phyloP scores from a whole-genome alignment of 2,329 filamentous ascomycete genomes.

The Alternaria ventricosa region DNA sequence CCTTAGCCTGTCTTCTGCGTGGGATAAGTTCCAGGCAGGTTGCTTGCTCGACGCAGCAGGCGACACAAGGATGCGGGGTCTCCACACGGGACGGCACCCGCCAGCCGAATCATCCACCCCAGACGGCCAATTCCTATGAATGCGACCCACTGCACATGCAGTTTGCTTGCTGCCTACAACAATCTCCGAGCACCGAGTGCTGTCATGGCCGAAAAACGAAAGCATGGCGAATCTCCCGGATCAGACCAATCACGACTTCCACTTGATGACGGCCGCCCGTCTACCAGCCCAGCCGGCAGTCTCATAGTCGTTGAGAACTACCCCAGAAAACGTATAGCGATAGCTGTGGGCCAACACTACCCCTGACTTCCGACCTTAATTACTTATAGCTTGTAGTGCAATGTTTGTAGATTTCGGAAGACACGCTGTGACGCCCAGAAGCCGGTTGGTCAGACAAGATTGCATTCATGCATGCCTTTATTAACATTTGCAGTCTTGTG shows the following conservation, averaged over 20 bases:
- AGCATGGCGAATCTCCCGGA: constrained; percentile 7
- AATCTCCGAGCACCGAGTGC: neutral
- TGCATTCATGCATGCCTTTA: neutral
- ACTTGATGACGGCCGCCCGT: constrained; percentile 5
- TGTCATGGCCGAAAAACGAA: constrained; percentile 27
- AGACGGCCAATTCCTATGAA: neutral
- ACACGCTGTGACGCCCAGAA: constrained; percentile 37
- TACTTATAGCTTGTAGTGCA: constrained; percentile 27
- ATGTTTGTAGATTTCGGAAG: constrained; percentile 38
- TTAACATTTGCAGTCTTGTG: neutral
- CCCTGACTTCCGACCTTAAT: constrained; percentile 3
- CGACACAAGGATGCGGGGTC: constrained; percentile 11
- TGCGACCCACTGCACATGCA: neutral
- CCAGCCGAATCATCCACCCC: constrained; percentile 5
- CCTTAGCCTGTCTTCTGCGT: neutral
- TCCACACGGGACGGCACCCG: constrained; percentile 9
- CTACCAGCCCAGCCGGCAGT: constrained; percentile 16
- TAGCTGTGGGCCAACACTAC: neutral
- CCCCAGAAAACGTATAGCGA: constrained; percentile 12
- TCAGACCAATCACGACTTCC: constrained; percentile 8
- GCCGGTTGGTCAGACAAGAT: constrained; percentile 12
- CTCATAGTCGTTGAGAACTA: constrained; percentile 26
- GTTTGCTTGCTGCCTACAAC: neutral
- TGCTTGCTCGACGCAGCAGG: neutral
- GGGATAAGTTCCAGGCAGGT: neutral